These are phyloP conservation scores for Alternaria sp. DNA, from an alignment of 2,329 filamentous ascomycete genomes.

Conservation along the genomic window DNA sequence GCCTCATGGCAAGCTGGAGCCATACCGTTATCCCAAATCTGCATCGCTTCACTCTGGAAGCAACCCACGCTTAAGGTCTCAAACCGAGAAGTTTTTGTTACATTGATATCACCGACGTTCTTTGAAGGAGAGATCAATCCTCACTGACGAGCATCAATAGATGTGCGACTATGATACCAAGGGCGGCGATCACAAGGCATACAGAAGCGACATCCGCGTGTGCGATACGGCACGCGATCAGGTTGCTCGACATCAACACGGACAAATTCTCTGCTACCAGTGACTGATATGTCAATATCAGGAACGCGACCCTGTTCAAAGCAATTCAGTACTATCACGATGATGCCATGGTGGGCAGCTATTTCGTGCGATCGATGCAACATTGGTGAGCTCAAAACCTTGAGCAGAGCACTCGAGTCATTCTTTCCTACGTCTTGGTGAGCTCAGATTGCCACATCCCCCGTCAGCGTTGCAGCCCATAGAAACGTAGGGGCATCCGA, in stretches of 20 bases:
- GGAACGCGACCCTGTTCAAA: too few species aligned
- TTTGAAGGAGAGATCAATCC: too few species aligned
- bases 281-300: too few species aligned
- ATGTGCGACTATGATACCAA: background rate
- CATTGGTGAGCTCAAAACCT: too few species aligned
- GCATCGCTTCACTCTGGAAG: background rate
- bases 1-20: background rate
- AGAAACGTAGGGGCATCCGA: background rate
- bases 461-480: background rate
- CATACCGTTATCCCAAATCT: background rate
- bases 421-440: too few species aligned
- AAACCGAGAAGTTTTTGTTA: too few species aligned
- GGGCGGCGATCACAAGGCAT: background rate
- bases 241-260: too few species aligned
- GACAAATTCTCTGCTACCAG: too few species aligned
- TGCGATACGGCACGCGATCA: background rate
- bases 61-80: background rate
- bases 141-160: background rate
- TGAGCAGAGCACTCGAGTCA: too few species aligned
- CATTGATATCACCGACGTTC: rapidly evolving
- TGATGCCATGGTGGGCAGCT: too few species aligned
- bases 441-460: too few species aligned
- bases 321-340: too few species aligned
- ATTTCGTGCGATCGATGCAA: rapidly evolving
- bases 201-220: background rate